Base-by-base conservation (phyloP, 495 filamentous ascomycete genomes). In the Daldinia bambusicola region DNA sequence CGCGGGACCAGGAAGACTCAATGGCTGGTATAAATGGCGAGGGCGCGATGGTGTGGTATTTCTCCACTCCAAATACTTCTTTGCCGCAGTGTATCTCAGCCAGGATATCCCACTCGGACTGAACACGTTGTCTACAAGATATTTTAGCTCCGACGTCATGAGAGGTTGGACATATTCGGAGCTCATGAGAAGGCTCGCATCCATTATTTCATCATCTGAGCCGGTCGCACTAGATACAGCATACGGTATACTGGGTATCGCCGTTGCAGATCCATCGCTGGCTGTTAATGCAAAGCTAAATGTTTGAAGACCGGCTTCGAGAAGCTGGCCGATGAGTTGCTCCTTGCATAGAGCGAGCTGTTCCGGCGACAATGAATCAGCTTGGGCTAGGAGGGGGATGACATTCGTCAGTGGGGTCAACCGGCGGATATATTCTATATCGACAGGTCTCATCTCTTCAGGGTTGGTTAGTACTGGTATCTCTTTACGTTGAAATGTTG, bases 111-210 rank as follows among this genome's bases (percentile, higher is more conserved):
- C 93, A 48, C 96, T 91, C 6, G 85, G 85, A 43, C 93, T 89
- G 72, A 99, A 95, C 9, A 98, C 80, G 37, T 88, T 86, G 34
- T 86, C 79, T 40, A 98, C 89, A 12, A 99, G 83, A 13, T 79
- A 75, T 10, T 75, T 69, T 7, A 99, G 86, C 67, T 99, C 96
- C 20, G 93, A 94, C 31, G 86, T 76, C 10, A 93, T 79, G 1
- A 98, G 84, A 3, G 96, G 96, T 63, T 93, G 91, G 16, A 97
- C 84, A 77, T 99, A 99, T 71, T 95, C 92, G 2, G 96, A 89
- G 52, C 89, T 93, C 95, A 99, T 99, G 13, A 99, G 84, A 0
- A 95, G 87, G 74, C 92, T 96, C 31, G 95, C 95, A 75, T 99
- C 95, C 93, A 99, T 97, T 51, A 85, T 90, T 22, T 97, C 94